Base-by-base conservation (phyloP, 2,329 filamentous ascomycete genomes). In the Ceratocystis alfenasii region DNA sequence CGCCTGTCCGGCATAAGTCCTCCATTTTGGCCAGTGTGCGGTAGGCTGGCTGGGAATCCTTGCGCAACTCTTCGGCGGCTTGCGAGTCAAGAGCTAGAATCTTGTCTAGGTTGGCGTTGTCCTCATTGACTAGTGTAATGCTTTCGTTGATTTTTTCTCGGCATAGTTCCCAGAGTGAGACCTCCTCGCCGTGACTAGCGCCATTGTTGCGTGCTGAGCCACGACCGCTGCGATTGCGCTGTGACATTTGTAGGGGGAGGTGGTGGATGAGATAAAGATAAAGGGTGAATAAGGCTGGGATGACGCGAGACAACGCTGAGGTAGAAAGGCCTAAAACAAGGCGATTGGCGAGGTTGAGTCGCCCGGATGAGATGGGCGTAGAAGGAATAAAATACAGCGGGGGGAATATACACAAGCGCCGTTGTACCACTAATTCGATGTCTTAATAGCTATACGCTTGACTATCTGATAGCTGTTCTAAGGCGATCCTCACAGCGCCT, bases 201-300 rank as follows among this genome's bases (percentile, higher is more conserved):
- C 76, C 76, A 61, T 76, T 78, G 71, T 77, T 78, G 53, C 77
- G 75, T 71, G 76, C 76, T 50, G 75, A 76, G 48, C 76, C 76
- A 68, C 77, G 77, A 63, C 76, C 76, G 70, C 76, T 77, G 65
- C 77, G 76, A 68, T 77, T 78, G 68, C 77, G 74, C 70, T 78
- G 77, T 55, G 77, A 78, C 76, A 78, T 79, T 65, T 70, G 53
- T 20, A 17, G 15, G 5, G n/a, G 22, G 53, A 3, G 22, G n/a
- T 20, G 50, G 20, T 12, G 12, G 10, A 30, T 25, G 53, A 17
- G 12, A 33, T 8, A 53, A 53, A 7, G 48, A 12, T 22, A 53
- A 53, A 53, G 48, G 10, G 48, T 1, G 5, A 33, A 6, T 3
- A 10, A 57, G 48, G 48, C 48, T 33, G 22, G 17, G 25, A 57